These are phyloP conservation scores for Yarrowia alimentaria DNA, from an alignment of 805 yeast genomes.

Conservation along the genomic window DNA sequence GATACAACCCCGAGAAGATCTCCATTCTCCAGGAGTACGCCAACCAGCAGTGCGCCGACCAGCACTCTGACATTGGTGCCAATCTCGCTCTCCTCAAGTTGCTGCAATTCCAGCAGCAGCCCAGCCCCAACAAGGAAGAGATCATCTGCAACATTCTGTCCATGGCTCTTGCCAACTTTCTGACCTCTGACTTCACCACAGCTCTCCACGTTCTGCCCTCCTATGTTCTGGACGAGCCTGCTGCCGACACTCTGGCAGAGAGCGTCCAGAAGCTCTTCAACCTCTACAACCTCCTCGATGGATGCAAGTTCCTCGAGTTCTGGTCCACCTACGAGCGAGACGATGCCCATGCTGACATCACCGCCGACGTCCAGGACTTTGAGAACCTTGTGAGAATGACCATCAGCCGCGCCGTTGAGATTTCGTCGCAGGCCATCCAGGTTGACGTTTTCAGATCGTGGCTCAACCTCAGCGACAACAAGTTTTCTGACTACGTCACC, in stretches of 20 bases:
- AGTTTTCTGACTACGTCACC: constrained; percentile 36
- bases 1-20: constrained; percentile 48
- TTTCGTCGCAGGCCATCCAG: constrained; percentile 36
- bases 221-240: constrained; percentile 36
- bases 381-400: constrained; percentile 39
- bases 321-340: constrained; percentile 38
- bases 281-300: constrained; percentile 37
- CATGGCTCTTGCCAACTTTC: constrained; percentile 46
- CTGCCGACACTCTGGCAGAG: constrained; percentile 34
- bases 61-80: constrained; percentile 45
- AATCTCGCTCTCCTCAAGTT: constrained; percentile 50
- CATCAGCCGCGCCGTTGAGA: constrained; percentile 37
- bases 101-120: constrained; percentile 42
- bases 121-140: constrained; percentile 41
- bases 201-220: constrained; percentile 49
- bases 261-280: constrained; percentile 37
- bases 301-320: constrained; percentile 38
- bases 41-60: constrained; percentile 42
- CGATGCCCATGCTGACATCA: constrained; percentile 39
- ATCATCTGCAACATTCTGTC: constrained; percentile 43
- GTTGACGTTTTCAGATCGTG: constrained; percentile 37
- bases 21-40: constrained; percentile 49
- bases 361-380: constrained; percentile 40
- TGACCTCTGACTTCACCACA: constrained; percentile 46
- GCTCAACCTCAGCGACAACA: constrained; percentile 35